Conservation (phyloP, 2,329 filamentous ascomycete species). For the Aspergillus costaricaensis region DNA sequence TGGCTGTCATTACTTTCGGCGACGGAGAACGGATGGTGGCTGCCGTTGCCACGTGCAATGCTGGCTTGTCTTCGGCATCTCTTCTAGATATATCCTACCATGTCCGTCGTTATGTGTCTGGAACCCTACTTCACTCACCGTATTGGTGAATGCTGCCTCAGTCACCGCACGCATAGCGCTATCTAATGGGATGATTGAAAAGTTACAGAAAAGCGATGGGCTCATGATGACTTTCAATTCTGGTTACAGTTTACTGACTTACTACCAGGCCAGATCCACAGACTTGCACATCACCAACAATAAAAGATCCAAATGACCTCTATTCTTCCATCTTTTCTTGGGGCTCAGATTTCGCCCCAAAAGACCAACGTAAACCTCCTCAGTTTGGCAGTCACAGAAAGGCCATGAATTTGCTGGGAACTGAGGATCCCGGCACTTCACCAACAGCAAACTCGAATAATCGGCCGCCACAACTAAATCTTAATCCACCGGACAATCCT, state of each 20-base stretch:
- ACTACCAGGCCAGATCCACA: slow-evolving; percentile 26
- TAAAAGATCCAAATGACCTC: slow-evolving; percentile 28
- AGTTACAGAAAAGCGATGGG: not conserved
- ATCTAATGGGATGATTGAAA: not conserved
- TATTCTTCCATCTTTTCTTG: slow-evolving; percentile 37
- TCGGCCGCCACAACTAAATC: slow-evolving; percentile 26
- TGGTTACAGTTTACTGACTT: slow-evolving; percentile 15
- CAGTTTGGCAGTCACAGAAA: slow-evolving; percentile 39
- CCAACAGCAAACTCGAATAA: slow-evolving; percentile 25
- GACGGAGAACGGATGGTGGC: not conserved
- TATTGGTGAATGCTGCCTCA: not conserved
- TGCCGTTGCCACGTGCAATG: not conserved
- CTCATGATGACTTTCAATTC: not conserved
- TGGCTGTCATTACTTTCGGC: not conserved
- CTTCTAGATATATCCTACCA: not conserved
- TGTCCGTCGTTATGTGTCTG: not conserved
- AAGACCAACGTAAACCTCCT: slow-evolving; percentile 38
- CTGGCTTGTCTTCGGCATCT: not conserved
- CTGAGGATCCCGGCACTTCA: slow-evolving; percentile 29
- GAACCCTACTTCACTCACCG: not conserved
- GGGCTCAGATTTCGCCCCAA: slow-evolving; percentile 40
- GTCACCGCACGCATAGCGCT: not conserved
- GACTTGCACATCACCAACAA: slow-evolving; percentile 20
- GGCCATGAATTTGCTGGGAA: slow-evolving; percentile 33
- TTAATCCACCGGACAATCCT: slow-evolving; percentile 22